These are phyloP conservation scores for Umbelopsis sp. DNA, from an alignment of 192 early-diverging fungal species.

Conservation along the genomic window DNA sequence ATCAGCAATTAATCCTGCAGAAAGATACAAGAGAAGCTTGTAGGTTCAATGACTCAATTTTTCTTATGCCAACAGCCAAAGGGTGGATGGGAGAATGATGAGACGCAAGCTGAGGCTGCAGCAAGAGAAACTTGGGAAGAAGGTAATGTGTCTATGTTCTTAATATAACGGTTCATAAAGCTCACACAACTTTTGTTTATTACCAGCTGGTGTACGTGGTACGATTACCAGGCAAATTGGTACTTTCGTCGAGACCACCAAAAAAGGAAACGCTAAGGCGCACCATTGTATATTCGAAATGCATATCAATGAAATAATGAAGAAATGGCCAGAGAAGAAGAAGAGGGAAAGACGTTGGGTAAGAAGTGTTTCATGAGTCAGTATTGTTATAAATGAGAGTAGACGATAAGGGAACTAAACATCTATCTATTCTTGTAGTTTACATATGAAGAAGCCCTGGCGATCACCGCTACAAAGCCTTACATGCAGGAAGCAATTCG, in stretches of 20 bases:
- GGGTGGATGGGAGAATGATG: slow-evolving; percentile 68
- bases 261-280: slow-evolving; percentile 39
- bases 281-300: slow-evolving; percentile 57
- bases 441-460: slow-evolving; percentile 32
- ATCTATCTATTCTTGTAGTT: slow-evolving; percentile 19
- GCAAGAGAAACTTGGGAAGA: slow-evolving; percentile 66
- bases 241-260: slow-evolving; percentile 46
- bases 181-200: not conserved
- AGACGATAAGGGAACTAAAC: not conserved
- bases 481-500: slow-evolving; percentile 34
- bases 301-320: slow-evolving; percentile 52
- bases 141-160: slow-evolving; percentile 21
- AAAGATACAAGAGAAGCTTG: no score
- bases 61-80: slow-evolving; percentile 44
- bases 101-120: slow-evolving; percentile 57
- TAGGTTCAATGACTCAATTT: no score
- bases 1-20: no score
- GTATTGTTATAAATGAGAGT: not conserved
- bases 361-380: not conserved
- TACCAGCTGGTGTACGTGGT: slow-evolving; percentile 52
- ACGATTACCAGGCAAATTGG: slow-evolving; percentile 51
- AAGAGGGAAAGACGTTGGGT: slow-evolving; percentile 39
- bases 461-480: slow-evolving; percentile 21
- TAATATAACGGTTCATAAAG: not conserved
- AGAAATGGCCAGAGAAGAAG: slow-evolving; percentile 57